These are phyloP conservation scores for Epichloe uncinata DNA, from an alignment of 2,329 filamentous ascomycete species.

Conservation along the genomic window DNA sequence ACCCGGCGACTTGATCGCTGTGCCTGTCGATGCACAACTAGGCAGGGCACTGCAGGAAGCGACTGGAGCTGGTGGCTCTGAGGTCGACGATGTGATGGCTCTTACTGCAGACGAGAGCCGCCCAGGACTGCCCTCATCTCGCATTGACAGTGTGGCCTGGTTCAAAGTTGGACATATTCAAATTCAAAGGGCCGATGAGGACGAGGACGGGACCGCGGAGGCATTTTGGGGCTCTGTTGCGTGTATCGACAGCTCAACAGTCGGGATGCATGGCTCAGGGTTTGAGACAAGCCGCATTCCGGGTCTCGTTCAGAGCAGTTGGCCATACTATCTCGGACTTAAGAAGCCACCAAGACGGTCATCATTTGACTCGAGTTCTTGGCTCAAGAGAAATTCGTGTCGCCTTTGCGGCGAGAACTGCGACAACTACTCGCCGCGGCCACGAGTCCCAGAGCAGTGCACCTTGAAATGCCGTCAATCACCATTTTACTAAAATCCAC, in stretches of 20 bases:
- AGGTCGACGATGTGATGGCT: constrained; percentile 58
- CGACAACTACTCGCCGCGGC: constrained; percentile 78
- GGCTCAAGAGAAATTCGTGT: constrained; percentile 35
- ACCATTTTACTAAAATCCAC: constrained; percentile 83
- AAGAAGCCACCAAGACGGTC: constrained; percentile 45
- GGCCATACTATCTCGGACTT: constrained; percentile 81
- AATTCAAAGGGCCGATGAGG: constrained; percentile 36
- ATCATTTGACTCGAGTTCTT: constrained; percentile 22
- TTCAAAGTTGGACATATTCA: constrained; percentile 75
- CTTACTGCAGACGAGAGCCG: constrained; percentile 30
- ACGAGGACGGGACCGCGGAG: constrained; percentile 47
- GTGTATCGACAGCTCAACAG: constrained; percentile 72
- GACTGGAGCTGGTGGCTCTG: constrained; percentile 41
- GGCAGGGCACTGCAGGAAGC: constrained; percentile 70
- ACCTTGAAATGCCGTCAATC: constrained; percentile 75
- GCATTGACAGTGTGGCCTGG: constrained; percentile 63
- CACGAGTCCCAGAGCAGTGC: constrained; percentile 75
- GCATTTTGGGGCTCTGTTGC: constrained; percentile 77
- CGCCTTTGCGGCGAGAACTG: constrained; percentile 54
- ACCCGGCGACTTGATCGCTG: constrained; percentile 74
- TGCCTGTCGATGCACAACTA: constrained; percentile 76
- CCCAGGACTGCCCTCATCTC: constrained; percentile 15
- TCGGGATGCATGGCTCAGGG: constrained; percentile 84
- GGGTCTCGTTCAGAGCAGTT: constrained; percentile 59
- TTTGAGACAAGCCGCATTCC: constrained; percentile 74